Base-by-base conservation (phyloP, 495 filamentous ascomycete genomes). In the Penicillium steckii region DNA sequence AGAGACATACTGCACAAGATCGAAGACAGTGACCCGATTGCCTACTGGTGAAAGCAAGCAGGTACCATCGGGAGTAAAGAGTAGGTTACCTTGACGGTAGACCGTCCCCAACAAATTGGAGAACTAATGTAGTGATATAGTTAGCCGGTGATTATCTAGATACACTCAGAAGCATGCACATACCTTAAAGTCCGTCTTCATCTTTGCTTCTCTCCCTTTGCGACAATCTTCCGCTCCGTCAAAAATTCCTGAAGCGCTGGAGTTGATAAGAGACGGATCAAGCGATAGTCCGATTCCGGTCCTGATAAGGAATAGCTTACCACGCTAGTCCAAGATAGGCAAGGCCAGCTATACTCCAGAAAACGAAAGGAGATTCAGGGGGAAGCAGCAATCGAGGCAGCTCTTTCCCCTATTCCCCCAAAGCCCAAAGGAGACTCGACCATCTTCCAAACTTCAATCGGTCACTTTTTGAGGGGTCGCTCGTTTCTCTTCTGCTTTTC, bases 131-230 rank as follows among this genome's bases (percentile, higher is more conserved):
- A n/a, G 56, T 21, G 42, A 35, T 3, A 17, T 25, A 30, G 21
- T 19, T 12, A 56, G 43, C 33, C 21, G 33, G 25, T 32, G 24
- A 26, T 7, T 24, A 23, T 29, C 18, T 3, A 4, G 12, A 26
- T 32, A 29, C 13, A 23, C 2, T 12, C 1, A 25, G 27, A 13
- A 30, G 17, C 19, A 37, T 12, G n/a, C 18, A 57, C 71, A 21
- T 59, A 93, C 90, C 81, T 90, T 91, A 64, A 93, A 96, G 71
- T 95, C 90, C 24, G 90, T 95, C 86, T 96, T 96, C 91, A 96
- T 96, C 33, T 37, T 37, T 37, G 15, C 10, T 37, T 37, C 18
- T n/a, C 33, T 37, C 67, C 64, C 61, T 53, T 62, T 60, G 56
- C 59, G 56, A 59, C 60, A 64, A 41, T 50, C 61, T 57, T n/a